These are phyloP conservation scores for Podaxis pistillaris DNA, from an alignment of 768 basidiomycete species.

Conservation along the genomic window DNA sequence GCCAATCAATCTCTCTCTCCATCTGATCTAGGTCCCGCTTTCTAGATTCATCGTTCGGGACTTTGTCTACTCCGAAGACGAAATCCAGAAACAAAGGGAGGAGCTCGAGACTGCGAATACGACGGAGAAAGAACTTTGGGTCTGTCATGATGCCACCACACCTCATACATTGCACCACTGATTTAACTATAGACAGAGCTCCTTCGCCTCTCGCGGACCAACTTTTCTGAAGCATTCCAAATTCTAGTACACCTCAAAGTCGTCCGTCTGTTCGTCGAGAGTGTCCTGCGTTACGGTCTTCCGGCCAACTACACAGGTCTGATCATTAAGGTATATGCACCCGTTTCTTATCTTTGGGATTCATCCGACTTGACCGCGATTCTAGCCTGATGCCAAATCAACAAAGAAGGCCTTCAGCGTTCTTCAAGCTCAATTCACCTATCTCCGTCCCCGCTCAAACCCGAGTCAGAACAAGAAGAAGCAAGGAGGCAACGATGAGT, in stretches of 20 bases:
- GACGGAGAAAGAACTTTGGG: slow-evolving; percentile 98
- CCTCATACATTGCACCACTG: slow-evolving; percentile 1
- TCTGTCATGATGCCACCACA: slow-evolving; percentile 33
- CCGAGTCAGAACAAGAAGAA: slow-evolving; percentile 43
- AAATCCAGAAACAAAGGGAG: slow-evolving; percentile 74
- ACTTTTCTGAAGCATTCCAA: slow-evolving; percentile 97
- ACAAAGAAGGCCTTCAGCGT: slow-evolving; percentile 74
- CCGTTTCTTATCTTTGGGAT: neutral
- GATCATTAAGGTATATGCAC: slow-evolving; percentile 61
- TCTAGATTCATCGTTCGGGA: slow-evolving; percentile 91
- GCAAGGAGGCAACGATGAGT: slow-evolving; percentile 54
- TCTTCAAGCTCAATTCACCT: slow-evolving; percentile 77
- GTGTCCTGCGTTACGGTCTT: slow-evolving; percentile 91
- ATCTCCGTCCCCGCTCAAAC: slow-evolving; percentile 73
- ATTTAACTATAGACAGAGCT: slow-evolving; percentile 74
- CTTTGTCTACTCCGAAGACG: slow-evolving; percentile 84
- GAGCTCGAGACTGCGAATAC: slow-evolving; percentile 77
- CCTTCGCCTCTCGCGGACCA: slow-evolving; percentile 84
- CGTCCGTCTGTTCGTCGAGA: slow-evolving; percentile 89
- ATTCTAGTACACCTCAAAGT: slow-evolving; percentile 92
- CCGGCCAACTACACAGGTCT: slow-evolving; percentile 89
- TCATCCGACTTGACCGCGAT: neutral
- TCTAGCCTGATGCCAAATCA: slow-evolving; percentile 82
- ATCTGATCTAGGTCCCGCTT: slow-evolving; percentile 10
- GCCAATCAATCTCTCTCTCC: neutral